Percentiles rank a stretch among this genome's conserved stretches.
Evolutionary conservation across 257 asterid species (phyloP).

Genomic region (Przewalskia tangutica): DNA sequence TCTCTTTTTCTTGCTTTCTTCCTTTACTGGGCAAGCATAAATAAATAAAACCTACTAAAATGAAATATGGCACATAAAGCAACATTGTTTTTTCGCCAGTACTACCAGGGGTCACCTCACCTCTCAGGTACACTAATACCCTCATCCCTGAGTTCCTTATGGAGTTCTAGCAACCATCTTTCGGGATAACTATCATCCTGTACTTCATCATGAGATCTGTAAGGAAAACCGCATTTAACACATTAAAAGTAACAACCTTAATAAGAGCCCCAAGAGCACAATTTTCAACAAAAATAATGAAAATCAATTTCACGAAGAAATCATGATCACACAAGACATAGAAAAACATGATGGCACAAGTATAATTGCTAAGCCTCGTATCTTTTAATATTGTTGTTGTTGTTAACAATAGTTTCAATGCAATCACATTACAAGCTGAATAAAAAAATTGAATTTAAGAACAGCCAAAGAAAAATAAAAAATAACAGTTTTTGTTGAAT

Average conservation of each 20-base stretch:
- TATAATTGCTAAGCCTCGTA: background rate
- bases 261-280: background rate
- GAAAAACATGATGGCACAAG: background rate
- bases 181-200: constrained; percentile 8
- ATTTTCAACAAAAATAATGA: background rate
- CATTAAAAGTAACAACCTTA: background rate
- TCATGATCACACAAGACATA: background rate
- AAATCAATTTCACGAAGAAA: background rate
- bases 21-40: background rate
- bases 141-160: constrained; percentile 20
- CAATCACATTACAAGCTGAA: background rate
- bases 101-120: constrained; percentile 5
- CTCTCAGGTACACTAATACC: constrained; percentile 31
- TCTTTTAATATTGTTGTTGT: background rate
- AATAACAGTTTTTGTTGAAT: background rate
- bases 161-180: constrained; percentile 29
- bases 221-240: background rate
- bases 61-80: background rate
- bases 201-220: constrained; percentile 12
- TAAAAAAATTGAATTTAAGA: background rate
- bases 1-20: background rate
- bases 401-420: background rate
- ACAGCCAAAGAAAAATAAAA: background rate
- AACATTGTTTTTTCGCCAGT: background rate
- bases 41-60: background rate